These are phyloP conservation scores for Codiaeum variegatum DNA, from an alignment of 441 rosid genomes.

Conservation along the genomic window DNA sequence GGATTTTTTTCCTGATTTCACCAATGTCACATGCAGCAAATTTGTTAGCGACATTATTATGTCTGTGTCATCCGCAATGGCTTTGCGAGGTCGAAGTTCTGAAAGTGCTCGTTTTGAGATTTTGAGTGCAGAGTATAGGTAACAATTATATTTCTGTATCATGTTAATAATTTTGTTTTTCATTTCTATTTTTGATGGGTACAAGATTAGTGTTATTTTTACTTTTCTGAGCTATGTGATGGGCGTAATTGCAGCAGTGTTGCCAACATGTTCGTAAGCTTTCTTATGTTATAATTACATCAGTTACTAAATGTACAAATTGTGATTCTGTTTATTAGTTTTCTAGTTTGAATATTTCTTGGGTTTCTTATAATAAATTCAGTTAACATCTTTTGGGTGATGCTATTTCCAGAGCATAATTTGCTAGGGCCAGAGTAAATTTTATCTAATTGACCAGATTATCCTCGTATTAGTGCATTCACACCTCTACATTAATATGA, in stretches of 20 bases:
- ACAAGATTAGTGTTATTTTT: neutral
- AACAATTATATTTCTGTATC: constrained; percentile 10
- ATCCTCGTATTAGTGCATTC: too few species aligned
- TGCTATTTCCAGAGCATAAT: too few species aligned
- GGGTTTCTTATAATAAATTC: neutral
- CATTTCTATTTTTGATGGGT: neutral
- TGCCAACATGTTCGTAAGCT: neutral
- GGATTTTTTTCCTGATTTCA: constrained; percentile 22
- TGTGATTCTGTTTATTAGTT: neutral
- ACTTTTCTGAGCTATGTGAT: neutral
- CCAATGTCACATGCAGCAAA: constrained; percentile 57
- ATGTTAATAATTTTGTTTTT: neutral
- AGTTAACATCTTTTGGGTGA: too few species aligned
- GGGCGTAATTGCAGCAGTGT: neutral
- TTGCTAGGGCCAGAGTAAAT: too few species aligned
- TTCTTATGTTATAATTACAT: neutral
- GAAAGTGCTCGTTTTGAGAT: constrained; percentile 95
- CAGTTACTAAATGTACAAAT: neutral
- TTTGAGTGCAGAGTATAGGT: constrained; percentile 79
- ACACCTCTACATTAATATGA: too few species aligned
- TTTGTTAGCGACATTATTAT: constrained; percentile 81
- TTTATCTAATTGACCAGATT: too few species aligned
- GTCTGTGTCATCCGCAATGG: constrained; percentile 87
- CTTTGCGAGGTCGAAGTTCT: constrained; percentile 81
- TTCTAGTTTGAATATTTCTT: neutral